A percentile compares a stretch with the other conserved stretches of the same genome.
Conservation (phyloP, 345 rosid genomes). For the Rhodamnia argentea region DNA sequence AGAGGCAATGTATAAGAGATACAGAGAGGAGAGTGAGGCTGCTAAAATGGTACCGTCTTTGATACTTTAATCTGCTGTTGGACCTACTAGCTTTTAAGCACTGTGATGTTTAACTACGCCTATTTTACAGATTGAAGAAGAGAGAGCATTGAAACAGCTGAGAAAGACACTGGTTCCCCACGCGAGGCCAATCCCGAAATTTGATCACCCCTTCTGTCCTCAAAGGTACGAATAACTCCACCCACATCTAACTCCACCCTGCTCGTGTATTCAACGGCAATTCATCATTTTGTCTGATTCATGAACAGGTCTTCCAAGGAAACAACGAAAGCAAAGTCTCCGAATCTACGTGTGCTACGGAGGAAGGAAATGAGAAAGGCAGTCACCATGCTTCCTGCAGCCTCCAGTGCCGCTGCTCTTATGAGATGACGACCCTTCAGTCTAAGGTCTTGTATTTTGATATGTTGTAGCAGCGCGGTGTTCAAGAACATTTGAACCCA, state of each 20-base stretch:
- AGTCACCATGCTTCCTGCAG: not conserved
- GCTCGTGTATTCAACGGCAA: not conserved
- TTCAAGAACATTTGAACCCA: conserved; percentile 87
- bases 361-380: conserved; percentile 21
- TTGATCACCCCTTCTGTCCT: conserved; percentile 80
- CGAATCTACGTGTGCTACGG: conserved; percentile 33
- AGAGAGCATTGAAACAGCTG: conserved; percentile 76
- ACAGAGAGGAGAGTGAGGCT: conserved; percentile 88
- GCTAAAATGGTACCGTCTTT: conserved; percentile 52
- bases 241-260: too few relatives aligned
- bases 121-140: conserved; percentile 68
- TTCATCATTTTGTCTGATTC: not conserved
- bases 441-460: not conserved
- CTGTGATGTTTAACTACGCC: not conserved
- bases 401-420: conserved; percentile 33
- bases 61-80: not conserved
- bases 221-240: conserved; percentile 31
- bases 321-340: conserved; percentile 58
- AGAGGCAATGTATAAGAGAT: conserved; percentile 73
- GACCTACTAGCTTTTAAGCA: not conserved
- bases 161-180: conserved; percentile 91
- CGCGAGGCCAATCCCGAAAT: conserved; percentile 84
- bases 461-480: not conserved
- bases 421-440: conserved; percentile 25
- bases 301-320: conserved; percentile 49